Evolutionary conservation across 2,329 filamentous ascomycete genomes (phyloP).

Genomic region (Fusarium caatingaense): DNA sequence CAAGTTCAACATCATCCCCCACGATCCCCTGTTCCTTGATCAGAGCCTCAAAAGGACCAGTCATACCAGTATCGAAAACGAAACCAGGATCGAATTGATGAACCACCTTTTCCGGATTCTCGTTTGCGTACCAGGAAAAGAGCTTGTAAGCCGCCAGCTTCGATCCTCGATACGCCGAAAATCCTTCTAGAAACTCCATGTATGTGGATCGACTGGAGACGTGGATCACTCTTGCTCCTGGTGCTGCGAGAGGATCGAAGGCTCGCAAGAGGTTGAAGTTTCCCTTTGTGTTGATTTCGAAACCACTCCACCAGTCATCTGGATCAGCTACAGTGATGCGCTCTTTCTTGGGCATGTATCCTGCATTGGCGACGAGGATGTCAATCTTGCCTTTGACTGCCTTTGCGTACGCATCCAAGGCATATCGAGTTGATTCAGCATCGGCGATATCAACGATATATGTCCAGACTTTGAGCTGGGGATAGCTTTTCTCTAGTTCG

Average conservation of each 20-base stretch:
- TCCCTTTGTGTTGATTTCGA: slow-evolving; percentile 48
- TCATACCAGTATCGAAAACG: slow-evolving; percentile 50
- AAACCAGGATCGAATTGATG: slow-evolving; percentile 58
- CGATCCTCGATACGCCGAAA: slow-evolving; percentile 54
- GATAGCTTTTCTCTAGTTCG: slow-evolving; percentile 59
- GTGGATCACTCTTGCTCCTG: slow-evolving; percentile 44
- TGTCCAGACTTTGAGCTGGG: slow-evolving; percentile 60
- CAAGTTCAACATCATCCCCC: slow-evolving; percentile 47
- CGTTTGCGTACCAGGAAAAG: slow-evolving; percentile 55
- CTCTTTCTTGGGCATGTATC: slow-evolving; percentile 33
- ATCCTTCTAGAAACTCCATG: slow-evolving; percentile 44
- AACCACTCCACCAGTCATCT: slow-evolving; percentile 44
- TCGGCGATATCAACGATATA: slow-evolving; percentile 50
- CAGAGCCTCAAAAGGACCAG: slow-evolving; percentile 10
- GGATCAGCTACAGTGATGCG: slow-evolving; percentile 33
- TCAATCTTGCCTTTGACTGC: slow-evolving; percentile 49
- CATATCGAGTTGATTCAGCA: slow-evolving; percentile 24
- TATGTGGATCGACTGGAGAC: slow-evolving; percentile 39
- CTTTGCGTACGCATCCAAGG: slow-evolving; percentile 30
- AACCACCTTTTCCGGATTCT: slow-evolving; percentile 54
- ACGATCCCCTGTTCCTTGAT: slow-evolving; percentile 24
- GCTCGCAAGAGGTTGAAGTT: slow-evolving; percentile 48
- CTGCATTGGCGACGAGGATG: slow-evolving; percentile 53
- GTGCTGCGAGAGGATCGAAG: slow-evolving; percentile 43
- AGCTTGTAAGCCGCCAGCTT: slow-evolving; percentile 57